These are phyloP conservation scores for Beta corolliflora DNA, from an alignment of 179 eudicot species.

Conservation along the genomic window DNA sequence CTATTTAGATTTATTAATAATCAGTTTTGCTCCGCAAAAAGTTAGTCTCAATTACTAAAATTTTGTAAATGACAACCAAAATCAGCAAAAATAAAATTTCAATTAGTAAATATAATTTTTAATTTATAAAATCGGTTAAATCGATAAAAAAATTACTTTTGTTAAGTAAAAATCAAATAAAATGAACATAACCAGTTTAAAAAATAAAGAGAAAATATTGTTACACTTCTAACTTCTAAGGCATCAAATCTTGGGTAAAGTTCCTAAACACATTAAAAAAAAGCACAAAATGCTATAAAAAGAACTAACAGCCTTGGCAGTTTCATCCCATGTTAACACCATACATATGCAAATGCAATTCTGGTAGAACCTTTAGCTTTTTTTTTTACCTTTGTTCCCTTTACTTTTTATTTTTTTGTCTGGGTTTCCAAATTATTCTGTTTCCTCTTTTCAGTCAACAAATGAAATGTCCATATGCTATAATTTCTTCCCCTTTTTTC, in stretches of 20 bases:
- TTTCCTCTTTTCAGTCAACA: conserved; percentile 46
- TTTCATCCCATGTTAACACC: conserved; percentile 13
- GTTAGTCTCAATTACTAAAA: too few relatives aligned
- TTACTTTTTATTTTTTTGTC: conserved; percentile 14
- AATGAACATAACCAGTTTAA: too few relatives aligned
- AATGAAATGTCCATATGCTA: conserved; percentile 36
- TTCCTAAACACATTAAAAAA: not conserved
- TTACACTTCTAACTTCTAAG: not conserved
- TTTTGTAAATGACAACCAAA: too few relatives aligned
- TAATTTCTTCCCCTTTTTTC: conserved; percentile 23
- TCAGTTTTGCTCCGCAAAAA: too few relatives aligned
- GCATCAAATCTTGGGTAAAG: conserved; percentile 8
- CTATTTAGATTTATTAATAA: too few relatives aligned
- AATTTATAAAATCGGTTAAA: too few relatives aligned
- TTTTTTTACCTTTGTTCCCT: conserved; percentile 3
- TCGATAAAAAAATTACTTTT: too few relatives aligned
- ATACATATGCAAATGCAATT: not conserved
- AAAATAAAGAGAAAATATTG: not conserved
- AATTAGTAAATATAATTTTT: too few relatives aligned
- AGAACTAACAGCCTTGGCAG: conserved; percentile 14
- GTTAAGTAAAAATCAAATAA: too few relatives aligned
- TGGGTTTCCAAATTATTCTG: conserved; percentile 38
- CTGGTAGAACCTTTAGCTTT: not conserved
- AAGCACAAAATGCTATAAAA: conserved; percentile 5
- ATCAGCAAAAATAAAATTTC: too few relatives aligned